Evolutionary conservation across 164 flowering plant genomes (phyloP), one percentile per base, ranked within the genome.

Genomic region (Berberis vulgaris): DNA sequence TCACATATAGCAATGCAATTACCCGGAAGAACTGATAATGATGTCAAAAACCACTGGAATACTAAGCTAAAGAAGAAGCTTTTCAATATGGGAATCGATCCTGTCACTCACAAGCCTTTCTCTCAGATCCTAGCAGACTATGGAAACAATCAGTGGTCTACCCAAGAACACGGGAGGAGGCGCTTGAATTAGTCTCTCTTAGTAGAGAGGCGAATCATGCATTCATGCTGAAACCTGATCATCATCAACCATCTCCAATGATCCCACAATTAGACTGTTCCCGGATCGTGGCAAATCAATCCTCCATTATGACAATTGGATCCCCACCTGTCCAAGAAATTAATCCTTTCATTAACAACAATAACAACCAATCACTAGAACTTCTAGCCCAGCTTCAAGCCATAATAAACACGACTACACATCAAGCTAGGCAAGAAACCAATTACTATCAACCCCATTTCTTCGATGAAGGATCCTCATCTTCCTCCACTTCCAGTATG

Each of bases 41-140:
- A 91, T 57, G 88, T 91, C 39, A 91, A 88, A 74, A 91, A 81
- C 72, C 70, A 81, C 73, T 88, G 96, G 96, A 91, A 88, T 86
- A 80, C 88, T 1, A 88, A 83, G 67, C 78, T 91, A 59, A 74
- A 70, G 62, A 91, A 87, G 83, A 86, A 84, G 83, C 90, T 91
- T 2, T 42, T 69, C 0, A 83, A 82, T 41, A 88, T 80, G 87
- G 96, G 96, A n/a, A 88, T 91, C 6, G 94, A 91, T 60, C 97
- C 85, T 0, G 87, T 91, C 41, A 91, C 97, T 3, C 97, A 91
- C 65, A 86, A 73, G 67, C 96, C 97, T 38, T 81, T 88, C 73
- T 88, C 96, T 53, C 90, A 88, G 60, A 76, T 91, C 72, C 74
- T 88, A 1, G 81, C 83, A 0, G 96, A 87, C 40, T 91, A 88